phyloP scores from a whole-genome alignment of 2,329 filamentous ascomycete species.

The Talaromyces sp. region DNA sequence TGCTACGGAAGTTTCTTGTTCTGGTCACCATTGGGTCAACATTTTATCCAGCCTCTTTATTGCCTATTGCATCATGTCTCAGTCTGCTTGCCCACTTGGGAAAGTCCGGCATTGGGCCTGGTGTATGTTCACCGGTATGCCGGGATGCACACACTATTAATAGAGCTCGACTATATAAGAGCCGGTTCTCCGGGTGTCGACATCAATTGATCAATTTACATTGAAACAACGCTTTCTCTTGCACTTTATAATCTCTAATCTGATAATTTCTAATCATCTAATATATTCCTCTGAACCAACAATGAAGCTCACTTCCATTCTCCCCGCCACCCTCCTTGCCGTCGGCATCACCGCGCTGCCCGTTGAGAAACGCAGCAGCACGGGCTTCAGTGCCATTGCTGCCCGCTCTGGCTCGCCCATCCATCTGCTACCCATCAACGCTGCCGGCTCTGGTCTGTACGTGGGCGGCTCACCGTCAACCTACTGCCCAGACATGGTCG shows the following conservation, averaged over 20 bases:
- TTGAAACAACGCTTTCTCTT: neutral
- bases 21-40: neutral
- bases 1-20: neutral
- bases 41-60: neutral
- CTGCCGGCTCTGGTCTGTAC: slow-evolving; percentile 47
- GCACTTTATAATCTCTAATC: neutral
- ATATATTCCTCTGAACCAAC: neutral
- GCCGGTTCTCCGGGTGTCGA: neutral
- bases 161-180: neutral
- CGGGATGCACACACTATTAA: neutral
- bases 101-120: neutral
- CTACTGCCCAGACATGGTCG: slow-evolving; percentile 46
- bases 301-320: slow-evolving; percentile 19
- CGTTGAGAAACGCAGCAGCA: slow-evolving; percentile 12
- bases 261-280: neutral
- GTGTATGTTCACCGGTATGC: neutral
- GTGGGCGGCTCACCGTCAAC: slow-evolving; percentile 44
- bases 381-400: slow-evolving; percentile 42
- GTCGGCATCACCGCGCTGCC: slow-evolving; percentile 20
- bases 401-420: slow-evolving; percentile 46
- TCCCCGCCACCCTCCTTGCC: slow-evolving; percentile 19
- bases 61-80: neutral
- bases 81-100: neutral
- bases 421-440: slow-evolving; percentile 45
- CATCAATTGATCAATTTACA: neutral